Percentiles rank a stretch among this genome's conserved stretches.
Conservation (phyloP, 306 rosid genomes). For the Glycine latifolia region DNA sequence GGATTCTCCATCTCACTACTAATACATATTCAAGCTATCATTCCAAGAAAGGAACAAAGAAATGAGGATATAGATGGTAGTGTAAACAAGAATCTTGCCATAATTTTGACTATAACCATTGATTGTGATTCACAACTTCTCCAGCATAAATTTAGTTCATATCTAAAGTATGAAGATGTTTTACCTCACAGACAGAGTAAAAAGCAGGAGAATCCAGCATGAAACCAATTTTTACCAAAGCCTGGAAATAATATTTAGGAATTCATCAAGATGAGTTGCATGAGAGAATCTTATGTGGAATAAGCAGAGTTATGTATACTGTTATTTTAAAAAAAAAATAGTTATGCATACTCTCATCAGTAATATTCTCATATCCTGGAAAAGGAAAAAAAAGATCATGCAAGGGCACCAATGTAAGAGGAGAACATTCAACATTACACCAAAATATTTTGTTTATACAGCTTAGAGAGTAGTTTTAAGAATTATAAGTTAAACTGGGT, state of each 20-base stretch:
- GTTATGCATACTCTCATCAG: slow-evolving; percentile 10
- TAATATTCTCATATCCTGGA: slow-evolving; percentile 1
- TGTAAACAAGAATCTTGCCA: slow-evolving; percentile 17
- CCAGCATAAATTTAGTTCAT: slow-evolving; percentile 16
- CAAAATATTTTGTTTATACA: background rate
- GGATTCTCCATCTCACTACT: slow-evolving; percentile 36
- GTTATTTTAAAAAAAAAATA: too few relatives aligned
- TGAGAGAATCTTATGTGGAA: slow-evolving; percentile 28
- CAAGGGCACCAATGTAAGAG: slow-evolving; percentile 5
- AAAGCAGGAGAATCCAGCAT: slow-evolving; percentile 91
- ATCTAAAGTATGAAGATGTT: slow-evolving; percentile 15
- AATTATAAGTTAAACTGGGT: slow-evolving; percentile 21
- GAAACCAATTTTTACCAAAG: slow-evolving; percentile 82
- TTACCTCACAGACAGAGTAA: slow-evolving; percentile 88
- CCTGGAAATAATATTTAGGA: slow-evolving; percentile 59
- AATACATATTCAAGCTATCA: slow-evolving; percentile 25
- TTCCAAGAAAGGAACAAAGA: slow-evolving; percentile 25
- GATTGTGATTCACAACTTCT: slow-evolving; percentile 23
- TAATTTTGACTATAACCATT: background rate
- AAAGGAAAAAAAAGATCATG: background rate
- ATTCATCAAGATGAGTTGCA: slow-evolving; percentile 35
- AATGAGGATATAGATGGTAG: slow-evolving; percentile 9
- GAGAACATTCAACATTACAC: slow-evolving; percentile 24
- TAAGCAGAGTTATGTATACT: background rate
- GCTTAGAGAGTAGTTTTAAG: slow-evolving; percentile 1